Base-by-base conservation (phyloP, 169 alveolate genomes). In the Perkinsus marinus region DNA sequence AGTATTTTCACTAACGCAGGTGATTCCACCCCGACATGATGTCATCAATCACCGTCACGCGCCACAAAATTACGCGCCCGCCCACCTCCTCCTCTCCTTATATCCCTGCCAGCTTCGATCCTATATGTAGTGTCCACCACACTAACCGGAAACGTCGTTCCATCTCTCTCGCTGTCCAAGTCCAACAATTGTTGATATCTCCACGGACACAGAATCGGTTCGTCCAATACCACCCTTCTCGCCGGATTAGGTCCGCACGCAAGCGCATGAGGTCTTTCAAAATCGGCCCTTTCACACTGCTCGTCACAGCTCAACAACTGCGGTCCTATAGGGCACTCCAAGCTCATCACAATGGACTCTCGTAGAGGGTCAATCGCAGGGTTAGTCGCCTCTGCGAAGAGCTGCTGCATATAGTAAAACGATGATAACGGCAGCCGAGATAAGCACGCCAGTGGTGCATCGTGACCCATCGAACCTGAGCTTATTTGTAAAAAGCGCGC, bases 281-380 rank as follows among this genome's bases (percentile, higher is more conserved):
- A 57, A 2, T 16, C 79, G 37, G 79, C 79, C 34, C 9, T 30
- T 5, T 30, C 22, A 30, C 79, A 57, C 9, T 30, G 36, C 22
- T 57, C 79, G 22, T 13, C 34, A 30, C 79, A 57, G 22, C 79
- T 26, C 34, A 57, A 13, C 34, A 57, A 30, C 93, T 93, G 95
- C 69, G 95, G 94, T 16, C 96, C 96, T 39, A 95, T 91, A 89
- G 94, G 95, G 92, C 96, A 90, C 93, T 93, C 95, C 39, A 95
- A 93, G 2, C 94, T 92, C 96, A 95, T 94, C 90, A 95, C 95
- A 90, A 91, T 94, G 26, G 95, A 93, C 92, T 95, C 97, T 41
- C 97, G 94, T 13, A 95, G 93, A 10, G 97, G 97, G 57, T 95
- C 97, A 46, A 95, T 94, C 22, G 97, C 95, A 0, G 97, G 97